phyloP scores from a whole-genome alignment of 306 rosid genomes.

The Vigna hirtella region DNA sequence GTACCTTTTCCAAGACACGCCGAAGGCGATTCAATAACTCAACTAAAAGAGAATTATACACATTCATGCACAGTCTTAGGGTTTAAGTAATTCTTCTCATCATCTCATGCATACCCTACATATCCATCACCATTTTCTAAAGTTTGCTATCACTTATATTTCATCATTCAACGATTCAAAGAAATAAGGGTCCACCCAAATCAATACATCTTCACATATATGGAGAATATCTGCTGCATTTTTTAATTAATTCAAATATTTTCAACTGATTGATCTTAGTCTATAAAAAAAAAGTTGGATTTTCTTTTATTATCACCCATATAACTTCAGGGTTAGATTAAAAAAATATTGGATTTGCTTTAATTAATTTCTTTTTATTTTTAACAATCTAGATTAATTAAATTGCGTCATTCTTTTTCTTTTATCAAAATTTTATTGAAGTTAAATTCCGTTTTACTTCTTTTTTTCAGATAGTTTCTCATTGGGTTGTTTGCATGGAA shows the following conservation, averaged over 20 bases:
- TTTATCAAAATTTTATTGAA: too few species aligned
- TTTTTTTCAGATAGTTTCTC: too few species aligned
- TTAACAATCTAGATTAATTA: too few species aligned
- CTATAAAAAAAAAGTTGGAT: too few species aligned
- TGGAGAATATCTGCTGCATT: not conserved
- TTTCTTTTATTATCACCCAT: not conserved
- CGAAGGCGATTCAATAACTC: slow-evolving; percentile 18
- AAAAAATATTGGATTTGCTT: too few species aligned
- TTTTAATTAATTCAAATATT: not conserved
- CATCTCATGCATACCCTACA: not conserved
- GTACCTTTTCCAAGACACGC: slow-evolving; percentile 28
- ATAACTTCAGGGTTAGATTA: too few species aligned
- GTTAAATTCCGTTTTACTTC: too few species aligned
- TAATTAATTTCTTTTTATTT: too few species aligned
- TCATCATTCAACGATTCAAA: not conserved
- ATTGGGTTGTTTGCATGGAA: too few species aligned
- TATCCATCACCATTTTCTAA: too few species aligned
- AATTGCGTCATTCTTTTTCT: too few species aligned
- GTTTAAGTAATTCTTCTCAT: slow-evolving; percentile 44
- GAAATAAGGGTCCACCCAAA: not conserved
- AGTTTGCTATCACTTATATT: not conserved
- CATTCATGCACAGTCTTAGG: slow-evolving; percentile 42
- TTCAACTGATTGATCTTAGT: too few species aligned
- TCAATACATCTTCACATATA: not conserved
- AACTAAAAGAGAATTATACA: not conserved